phyloP scores from a whole-genome alignment of 345 rosid species.

The Heritiera fomes region DNA sequence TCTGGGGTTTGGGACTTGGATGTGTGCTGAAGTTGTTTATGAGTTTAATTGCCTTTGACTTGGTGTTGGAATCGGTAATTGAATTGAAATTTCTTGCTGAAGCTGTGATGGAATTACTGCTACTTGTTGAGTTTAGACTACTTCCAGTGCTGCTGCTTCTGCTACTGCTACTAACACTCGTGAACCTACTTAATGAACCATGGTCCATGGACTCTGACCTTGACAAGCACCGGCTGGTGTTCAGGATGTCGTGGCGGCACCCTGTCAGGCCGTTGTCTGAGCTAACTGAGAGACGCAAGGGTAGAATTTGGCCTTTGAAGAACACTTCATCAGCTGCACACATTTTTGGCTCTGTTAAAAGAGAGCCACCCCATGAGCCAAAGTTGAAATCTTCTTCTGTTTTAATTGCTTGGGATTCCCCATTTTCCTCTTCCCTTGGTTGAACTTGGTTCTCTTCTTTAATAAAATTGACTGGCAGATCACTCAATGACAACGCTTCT shows the following conservation, averaged over 20 bases:
- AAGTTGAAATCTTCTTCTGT: conserved; percentile 60
- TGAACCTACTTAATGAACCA: conserved; percentile 24
- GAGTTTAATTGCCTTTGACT: conserved; percentile 37
- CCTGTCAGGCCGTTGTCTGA: conserved; percentile 38
- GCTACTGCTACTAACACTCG: conserved; percentile 38
- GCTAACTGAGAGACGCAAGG: conserved; percentile 62
- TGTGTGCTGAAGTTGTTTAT: conserved; percentile 50
- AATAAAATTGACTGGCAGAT: conserved; percentile 50
- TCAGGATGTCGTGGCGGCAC: conserved; percentile 24
- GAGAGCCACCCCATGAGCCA: conserved; percentile 41
- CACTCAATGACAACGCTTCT: conserved; percentile 69
- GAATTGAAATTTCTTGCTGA: not conserved
- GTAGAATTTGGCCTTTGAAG: conserved; percentile 69
- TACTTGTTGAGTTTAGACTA: conserved; percentile 7
- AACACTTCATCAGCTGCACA: conserved; percentile 77
- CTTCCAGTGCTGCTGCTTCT: conserved; percentile 52
- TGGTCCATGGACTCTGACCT: conserved; percentile 66
- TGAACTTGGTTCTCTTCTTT: conserved; percentile 22
- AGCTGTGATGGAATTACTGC: conserved; percentile 7
- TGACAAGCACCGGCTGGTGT: conserved; percentile 29
- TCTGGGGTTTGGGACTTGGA: conserved; percentile 82
- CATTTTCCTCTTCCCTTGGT: conserved; percentile 19
- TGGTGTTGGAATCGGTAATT: not conserved
- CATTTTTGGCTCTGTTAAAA: conserved; percentile 52
- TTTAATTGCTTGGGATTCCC: conserved; percentile 23